These are phyloP conservation scores for Mucor saturninus DNA, from an alignment of 371 early-diverging fungal genomes.

Conservation along the genomic window DNA sequence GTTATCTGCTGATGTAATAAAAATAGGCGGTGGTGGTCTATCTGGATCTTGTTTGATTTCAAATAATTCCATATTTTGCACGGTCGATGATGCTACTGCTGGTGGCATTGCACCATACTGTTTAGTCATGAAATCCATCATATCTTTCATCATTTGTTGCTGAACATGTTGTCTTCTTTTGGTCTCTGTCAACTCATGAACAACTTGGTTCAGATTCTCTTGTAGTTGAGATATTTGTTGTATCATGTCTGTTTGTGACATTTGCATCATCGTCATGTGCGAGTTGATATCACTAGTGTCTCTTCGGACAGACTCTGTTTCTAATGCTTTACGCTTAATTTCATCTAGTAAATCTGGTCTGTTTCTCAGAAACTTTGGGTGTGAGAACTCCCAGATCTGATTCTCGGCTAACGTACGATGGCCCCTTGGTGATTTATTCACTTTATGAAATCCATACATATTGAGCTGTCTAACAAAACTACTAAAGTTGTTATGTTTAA, in stretches of 20 bases:
- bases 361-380: constrained; percentile 58
- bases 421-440: constrained; percentile 76
- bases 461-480: constrained; percentile 91
- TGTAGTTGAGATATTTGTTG: constrained; percentile 74
- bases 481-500: constrained; percentile 87
- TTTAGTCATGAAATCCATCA: constrained; percentile 63
- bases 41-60: constrained; percentile 30
- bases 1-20: constrained; percentile 35
- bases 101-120: constrained; percentile 33
- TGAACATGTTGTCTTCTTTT: constrained; percentile 65
- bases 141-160: constrained; percentile 65
- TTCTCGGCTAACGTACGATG: constrained; percentile 79
- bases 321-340: constrained; percentile 72
- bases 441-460: constrained; percentile 81
- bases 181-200: constrained; percentile 74
- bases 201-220: constrained; percentile 69
- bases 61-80: constrained; percentile 9
- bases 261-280: constrained; percentile 76
- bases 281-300: constrained; percentile 72
- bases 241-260: constrained; percentile 74
- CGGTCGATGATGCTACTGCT: too few species aligned
- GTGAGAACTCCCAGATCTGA: constrained; percentile 69
- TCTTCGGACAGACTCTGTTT: constrained; percentile 69
- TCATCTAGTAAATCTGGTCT: constrained; percentile 61
- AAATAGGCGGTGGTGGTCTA: constrained; percentile 48